Percentiles rank a stretch among this genome's conserved stretches.
Evolutionary conservation across 805 yeast genomes (phyloP).

Genomic region (Kluyveromyces wickerhamii): DNA sequence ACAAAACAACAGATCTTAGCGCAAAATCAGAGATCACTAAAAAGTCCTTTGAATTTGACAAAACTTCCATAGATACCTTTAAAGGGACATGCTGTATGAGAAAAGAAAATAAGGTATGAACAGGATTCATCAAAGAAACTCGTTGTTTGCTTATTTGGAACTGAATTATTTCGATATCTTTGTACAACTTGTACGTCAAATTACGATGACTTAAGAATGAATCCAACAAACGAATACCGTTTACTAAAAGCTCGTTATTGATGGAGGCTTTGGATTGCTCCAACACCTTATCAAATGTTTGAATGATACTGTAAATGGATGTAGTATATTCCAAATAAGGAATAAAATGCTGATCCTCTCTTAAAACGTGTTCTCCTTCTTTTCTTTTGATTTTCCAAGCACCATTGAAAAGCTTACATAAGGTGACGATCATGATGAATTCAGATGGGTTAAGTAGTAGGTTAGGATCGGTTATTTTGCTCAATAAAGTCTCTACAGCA

Average conservation of each 20-base stretch:
- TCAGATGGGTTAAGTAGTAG: conserved; percentile 31
- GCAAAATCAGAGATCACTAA: conserved; percentile 47
- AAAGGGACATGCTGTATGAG: conserved; percentile 26
- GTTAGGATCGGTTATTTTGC: conserved; percentile 28
- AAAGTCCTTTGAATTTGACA: conserved; percentile 30
- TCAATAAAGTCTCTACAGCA: conserved; percentile 29
- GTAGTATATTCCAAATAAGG: conserved; percentile 43
- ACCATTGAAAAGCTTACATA: conserved; percentile 51
- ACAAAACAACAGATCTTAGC: conserved; percentile 51
- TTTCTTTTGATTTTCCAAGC: conserved; percentile 49
- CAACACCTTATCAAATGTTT: conserved; percentile 28
- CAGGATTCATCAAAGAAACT: conserved; percentile 52
- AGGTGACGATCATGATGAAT: conserved; percentile 35
- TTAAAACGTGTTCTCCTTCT: conserved; percentile 60
- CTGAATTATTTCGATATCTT: conserved; percentile 24
- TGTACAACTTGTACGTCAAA: conserved; percentile 18
- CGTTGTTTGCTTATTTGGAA: conserved; percentile 41
- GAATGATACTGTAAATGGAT: conserved; percentile 36
- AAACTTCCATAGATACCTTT: conserved; percentile 15
- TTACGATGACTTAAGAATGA: conserved; percentile 25
- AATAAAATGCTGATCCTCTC: conserved; percentile 44
- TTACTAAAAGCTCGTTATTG: conserved; percentile 13
- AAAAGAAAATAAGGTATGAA: conserved; percentile 46
- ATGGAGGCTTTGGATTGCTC: conserved; percentile 12
- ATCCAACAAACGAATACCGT: conserved; percentile 32